phyloP scores from a whole-genome alignment of 202 grass and related monocot species.

The Elaeis oleifera region DNA sequence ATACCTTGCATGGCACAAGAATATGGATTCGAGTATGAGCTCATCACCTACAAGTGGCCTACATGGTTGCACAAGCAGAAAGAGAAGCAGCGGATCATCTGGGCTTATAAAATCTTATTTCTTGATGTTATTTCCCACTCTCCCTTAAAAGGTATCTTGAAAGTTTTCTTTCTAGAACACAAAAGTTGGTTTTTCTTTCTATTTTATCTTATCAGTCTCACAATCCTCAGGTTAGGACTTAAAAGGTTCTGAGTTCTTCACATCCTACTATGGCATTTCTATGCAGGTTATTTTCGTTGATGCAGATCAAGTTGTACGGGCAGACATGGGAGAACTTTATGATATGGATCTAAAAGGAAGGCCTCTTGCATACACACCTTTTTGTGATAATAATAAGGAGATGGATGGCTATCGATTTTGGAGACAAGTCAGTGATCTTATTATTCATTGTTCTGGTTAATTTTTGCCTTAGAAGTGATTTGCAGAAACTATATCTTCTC shows the following conservation, averaged over 20 bases:
- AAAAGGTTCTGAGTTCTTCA: slow-evolving; percentile 16
- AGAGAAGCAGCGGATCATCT: slow-evolving; percentile 98
- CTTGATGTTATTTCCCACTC: slow-evolving; percentile 97
- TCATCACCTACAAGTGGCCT: slow-evolving; percentile 97
- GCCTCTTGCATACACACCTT: slow-evolving; percentile 97
- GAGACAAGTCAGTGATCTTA: slow-evolving; percentile 77
- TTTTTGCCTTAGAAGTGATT: slow-evolving; percentile 16
- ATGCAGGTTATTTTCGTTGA: slow-evolving; percentile 96
- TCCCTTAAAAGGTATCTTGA: slow-evolving; percentile 69
- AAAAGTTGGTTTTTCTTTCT: slow-evolving; percentile 15
- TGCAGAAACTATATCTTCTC: slow-evolving; percentile 20
- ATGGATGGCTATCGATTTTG: slow-evolving; percentile 99
- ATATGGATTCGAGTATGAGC: slow-evolving; percentile 92
- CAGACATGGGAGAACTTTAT: slow-evolving; percentile 99
- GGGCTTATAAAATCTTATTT: slow-evolving; percentile 99
- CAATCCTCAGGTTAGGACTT: slow-evolving; percentile 10
- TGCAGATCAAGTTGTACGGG: slow-evolving; percentile 94
- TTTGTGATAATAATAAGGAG: slow-evolving; percentile 99
- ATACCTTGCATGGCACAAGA: slow-evolving; percentile 92
- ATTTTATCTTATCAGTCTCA: slow-evolving; percentile 17
- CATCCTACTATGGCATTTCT: slow-evolving; percentile 17
- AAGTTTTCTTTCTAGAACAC: not conserved
- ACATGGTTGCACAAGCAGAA: slow-evolving; percentile 99
- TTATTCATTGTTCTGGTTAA: slow-evolving; percentile 11
- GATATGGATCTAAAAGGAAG: slow-evolving; percentile 95